Percentiles rank a stretch among this genome's conserved stretches.
Evolutionary conservation across 768 basidiomycete genomes (phyloP).

Genomic region (Pleurotus sapidus): DNA sequence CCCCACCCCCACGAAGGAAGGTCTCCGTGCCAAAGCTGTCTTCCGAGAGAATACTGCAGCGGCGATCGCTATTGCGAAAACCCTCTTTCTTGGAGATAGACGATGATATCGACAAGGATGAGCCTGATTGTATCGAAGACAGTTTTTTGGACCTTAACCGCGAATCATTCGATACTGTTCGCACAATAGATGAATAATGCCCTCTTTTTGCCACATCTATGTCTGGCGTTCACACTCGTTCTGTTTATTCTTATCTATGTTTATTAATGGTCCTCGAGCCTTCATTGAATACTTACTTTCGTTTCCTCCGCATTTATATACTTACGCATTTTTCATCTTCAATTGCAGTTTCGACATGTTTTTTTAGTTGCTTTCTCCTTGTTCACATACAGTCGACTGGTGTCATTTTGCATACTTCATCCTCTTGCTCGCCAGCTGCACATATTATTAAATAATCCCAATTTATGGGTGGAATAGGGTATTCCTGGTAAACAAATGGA

Average conservation of each 20-base stretch:
- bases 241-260: constrained; percentile 12
- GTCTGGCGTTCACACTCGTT: neutral
- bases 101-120: constrained; percentile 38
- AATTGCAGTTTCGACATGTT: neutral
- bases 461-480: constrained; percentile 4
- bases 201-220: neutral
- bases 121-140: constrained; percentile 16
- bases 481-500: neutral
- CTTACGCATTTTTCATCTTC: neutral
- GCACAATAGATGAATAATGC: constrained; percentile 23
- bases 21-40: constrained; percentile 28
- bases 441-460: neutral
- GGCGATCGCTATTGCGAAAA: constrained; percentile 58
- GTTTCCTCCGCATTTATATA: neutral
- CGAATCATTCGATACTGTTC: constrained; percentile 48
- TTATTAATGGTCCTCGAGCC: constrained; percentile 9
- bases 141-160: constrained; percentile 54
- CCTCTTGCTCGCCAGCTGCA: neutral
- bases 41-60: constrained; percentile 38
- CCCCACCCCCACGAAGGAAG: constrained; percentile 20
- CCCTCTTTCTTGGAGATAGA: constrained; percentile 75
- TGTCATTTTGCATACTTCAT: neutral
- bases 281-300: constrained; percentile 5
- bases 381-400: neutral
- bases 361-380: constrained; percentile 2